Evolutionary conservation across 164 flowering plant species (phyloP).

Genomic region (Euptelea pleiosperma): DNA sequence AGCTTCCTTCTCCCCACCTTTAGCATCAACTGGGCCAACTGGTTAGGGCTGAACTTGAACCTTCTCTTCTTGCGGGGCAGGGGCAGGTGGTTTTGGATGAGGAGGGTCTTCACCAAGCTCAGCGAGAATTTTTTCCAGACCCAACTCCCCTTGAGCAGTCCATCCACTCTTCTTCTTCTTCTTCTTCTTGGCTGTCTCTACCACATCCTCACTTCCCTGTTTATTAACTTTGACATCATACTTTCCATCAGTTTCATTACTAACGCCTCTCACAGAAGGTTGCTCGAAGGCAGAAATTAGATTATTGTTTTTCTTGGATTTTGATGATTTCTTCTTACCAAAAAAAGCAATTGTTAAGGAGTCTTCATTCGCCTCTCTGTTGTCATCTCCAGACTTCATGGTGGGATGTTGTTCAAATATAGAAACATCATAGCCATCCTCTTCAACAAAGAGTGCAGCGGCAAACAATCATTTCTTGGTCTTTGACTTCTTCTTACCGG

Average conservation of each 20-base stretch:
- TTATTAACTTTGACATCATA: conserved; percentile 23
- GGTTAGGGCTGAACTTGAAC: conserved; percentile 38
- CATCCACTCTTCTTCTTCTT: conserved; percentile 88
- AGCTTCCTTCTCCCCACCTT: conserved; percentile 51
- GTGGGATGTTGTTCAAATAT: not conserved
- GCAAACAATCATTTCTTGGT: conserved; percentile 31
- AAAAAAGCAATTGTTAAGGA: conserved; percentile 34
- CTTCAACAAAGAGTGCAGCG: conserved; percentile 26
- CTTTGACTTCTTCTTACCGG: conserved; percentile 46
- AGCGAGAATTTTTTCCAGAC: conserved; percentile 84
- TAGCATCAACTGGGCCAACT: conserved; percentile 29
- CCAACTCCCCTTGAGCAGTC: conserved; percentile 92
- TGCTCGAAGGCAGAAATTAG: conserved; percentile 16
- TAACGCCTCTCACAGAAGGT: conserved; percentile 7
- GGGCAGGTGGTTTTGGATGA: conserved; percentile 31
- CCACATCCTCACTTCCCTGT: conserved; percentile 26
- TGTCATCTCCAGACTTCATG: not conserved
- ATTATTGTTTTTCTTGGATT: conserved; percentile 34
- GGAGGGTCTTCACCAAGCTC: conserved; percentile 78
- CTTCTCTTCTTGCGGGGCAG: conserved; percentile 46
- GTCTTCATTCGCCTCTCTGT: conserved; percentile 20
- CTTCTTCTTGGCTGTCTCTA: conserved; percentile 73
- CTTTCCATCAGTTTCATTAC: conserved; percentile 20
- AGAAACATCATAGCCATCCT: conserved; percentile 5
- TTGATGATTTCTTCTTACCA: conserved; percentile 65